Base-by-base conservation (phyloP, 2,329 filamentous ascomycete species). In the Botryotinia convoluta region DNA sequence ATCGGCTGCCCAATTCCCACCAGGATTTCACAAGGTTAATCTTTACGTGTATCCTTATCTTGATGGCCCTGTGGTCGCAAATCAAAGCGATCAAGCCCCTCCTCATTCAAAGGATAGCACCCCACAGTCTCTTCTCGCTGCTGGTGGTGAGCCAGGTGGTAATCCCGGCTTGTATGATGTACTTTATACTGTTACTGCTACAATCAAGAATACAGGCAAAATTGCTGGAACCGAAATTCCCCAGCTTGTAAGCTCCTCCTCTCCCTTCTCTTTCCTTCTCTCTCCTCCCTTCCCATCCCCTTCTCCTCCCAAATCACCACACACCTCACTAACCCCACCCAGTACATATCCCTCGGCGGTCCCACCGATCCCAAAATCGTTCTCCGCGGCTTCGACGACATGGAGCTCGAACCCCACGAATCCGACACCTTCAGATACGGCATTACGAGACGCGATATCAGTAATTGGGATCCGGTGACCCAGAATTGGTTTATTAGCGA, bases 331-430 rank as follows among this genome's bases (percentile, higher is more conserved):
- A 54, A 72, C 63, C 5, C n/a, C 61, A 26, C 44, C 8, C 9
- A 80, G 78, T 95, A 98, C 83, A 81, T 98, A 73, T 90, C 88
- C 29, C 92, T 97, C 6, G 95, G 95, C 65, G 94, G 93, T 0
- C 88, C 91, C 0, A 86, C 90, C 37, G 93, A 98, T 79, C 88
- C 90, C 2, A 83, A 85, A 8, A 83, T 87, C 39, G 86, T 90
- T 18, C 90, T 98, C 22, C 91, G 95, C 73, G 91, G 91, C 71
- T 98, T 98, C 80, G 92, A 97, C 74, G 90, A 93, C 68, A 82
- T 98, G 71, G 86, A 85, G 68, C 89, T 98, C 75, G 85, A 87
- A 1, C 87, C 93, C 0, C 92, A 92, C 20, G 82, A 90, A 83
- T 89, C 87, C 70, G 86, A 84, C 5, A 88, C 86, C 3, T 97